Evolutionary conservation across 176 grass and related monocot genomes (phyloP).

Genomic region (Themeda triandra): DNA sequence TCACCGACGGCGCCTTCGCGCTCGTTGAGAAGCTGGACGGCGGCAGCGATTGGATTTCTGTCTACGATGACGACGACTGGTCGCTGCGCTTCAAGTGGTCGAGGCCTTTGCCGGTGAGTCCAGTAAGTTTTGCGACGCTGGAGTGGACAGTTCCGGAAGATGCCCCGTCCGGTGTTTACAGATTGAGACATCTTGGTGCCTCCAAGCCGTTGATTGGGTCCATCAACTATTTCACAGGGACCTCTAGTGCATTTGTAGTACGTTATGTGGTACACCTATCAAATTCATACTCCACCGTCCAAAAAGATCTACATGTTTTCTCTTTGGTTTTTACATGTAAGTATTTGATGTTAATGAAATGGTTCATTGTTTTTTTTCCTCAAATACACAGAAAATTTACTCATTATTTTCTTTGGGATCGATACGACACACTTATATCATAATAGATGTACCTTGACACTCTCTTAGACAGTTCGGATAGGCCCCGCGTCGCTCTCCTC

Average conservation of each 20-base stretch:
- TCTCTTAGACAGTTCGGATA: too few relatives aligned
- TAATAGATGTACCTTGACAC: too few relatives aligned
- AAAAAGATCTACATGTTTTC: neutral
- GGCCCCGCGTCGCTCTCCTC: too few relatives aligned
- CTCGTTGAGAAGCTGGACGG: slow-evolving; percentile 71
- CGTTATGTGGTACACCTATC: slow-evolving; percentile 6
- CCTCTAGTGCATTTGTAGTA: slow-evolving; percentile 71
- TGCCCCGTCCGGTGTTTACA: slow-evolving; percentile 59
- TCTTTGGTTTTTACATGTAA: neutral
- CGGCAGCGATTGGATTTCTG: slow-evolving; percentile 55
- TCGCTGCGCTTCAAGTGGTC: slow-evolving; percentile 87
- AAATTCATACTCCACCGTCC: neutral
- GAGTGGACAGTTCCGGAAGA: slow-evolving; percentile 83
- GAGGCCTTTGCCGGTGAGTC: slow-evolving; percentile 55
- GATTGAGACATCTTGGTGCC: slow-evolving; percentile 87
- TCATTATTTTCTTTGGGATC: too few relatives aligned
- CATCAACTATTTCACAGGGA: slow-evolving; percentile 74
- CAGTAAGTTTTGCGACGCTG: slow-evolving; percentile 63
- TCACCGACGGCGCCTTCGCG: slow-evolving; percentile 69
- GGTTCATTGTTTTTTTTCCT: too few relatives aligned
- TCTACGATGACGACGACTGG: slow-evolving; percentile 89
- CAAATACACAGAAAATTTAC: too few relatives aligned
- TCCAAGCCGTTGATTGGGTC: slow-evolving; percentile 74
- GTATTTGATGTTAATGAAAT: too few relatives aligned
- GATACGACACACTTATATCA: too few relatives aligned